Conservation (phyloP, 192 early-diverging fungal genomes). For the Funneliformis geosporum region DNA sequence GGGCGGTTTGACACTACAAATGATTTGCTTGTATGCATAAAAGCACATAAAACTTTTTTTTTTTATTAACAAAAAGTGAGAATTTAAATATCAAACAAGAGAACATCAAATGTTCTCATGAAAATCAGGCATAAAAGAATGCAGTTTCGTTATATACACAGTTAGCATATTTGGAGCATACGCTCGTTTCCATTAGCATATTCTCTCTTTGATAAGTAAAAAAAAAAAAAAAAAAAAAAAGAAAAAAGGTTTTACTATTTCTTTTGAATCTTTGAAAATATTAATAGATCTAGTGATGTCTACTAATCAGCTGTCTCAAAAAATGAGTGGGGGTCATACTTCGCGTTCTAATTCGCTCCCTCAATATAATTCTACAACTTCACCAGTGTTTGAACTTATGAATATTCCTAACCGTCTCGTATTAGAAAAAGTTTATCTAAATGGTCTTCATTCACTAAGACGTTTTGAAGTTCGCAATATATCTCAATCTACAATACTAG, state of each 20-base stretch:
- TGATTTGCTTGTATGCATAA: no score
- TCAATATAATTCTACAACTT: background rate
- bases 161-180: background rate
- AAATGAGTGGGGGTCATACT: background rate
- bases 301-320: background rate
- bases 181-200: constrained; percentile 1
- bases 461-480: constrained; percentile 73
- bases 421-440: constrained; percentile 80
- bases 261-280: background rate
- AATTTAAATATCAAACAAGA: background rate
- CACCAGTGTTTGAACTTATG: constrained; percentile 48
- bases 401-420: constrained; percentile 59
- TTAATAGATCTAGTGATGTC: background rate
- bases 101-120: background rate
- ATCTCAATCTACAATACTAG: constrained; percentile 54
- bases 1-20: no score
- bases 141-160: background rate
- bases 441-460: constrained; percentile 77
- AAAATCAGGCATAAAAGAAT: background rate
- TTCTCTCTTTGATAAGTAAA: background rate
- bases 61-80: background rate
- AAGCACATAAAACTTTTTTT: no score
- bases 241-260: background rate
- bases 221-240: no score
- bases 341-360: background rate